Evolutionary conservation across 1,284 basidiomycete species (phyloP).

Genomic region (Trametes sp.): DNA sequence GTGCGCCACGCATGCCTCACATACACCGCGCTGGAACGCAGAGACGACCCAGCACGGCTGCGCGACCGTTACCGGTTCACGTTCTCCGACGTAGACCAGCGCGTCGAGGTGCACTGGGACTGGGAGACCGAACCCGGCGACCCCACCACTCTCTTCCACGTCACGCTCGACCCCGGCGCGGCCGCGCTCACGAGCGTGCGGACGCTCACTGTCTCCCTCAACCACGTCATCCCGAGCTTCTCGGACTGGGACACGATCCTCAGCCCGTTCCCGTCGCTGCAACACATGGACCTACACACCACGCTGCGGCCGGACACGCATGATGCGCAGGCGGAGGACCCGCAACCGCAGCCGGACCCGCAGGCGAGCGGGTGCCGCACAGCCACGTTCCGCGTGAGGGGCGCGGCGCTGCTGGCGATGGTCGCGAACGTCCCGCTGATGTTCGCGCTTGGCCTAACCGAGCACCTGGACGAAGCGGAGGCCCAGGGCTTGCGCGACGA

Average conservation of each 20-base stretch:
- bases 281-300: constrained; percentile 12
- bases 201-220: constrained; percentile 11
- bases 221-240: constrained; percentile 8
- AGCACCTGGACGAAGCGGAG: neutral
- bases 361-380: neutral
- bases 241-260: constrained; percentile 15
- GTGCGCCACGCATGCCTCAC: constrained; percentile 15
- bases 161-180: constrained; percentile 17
- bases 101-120: constrained; percentile 22
- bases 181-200: constrained; percentile 13
- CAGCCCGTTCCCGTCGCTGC: constrained; percentile 16
- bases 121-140: constrained; percentile 8
- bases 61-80: constrained; percentile 11
- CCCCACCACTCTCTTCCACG: constrained; percentile 15
- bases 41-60: neutral
- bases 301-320: neutral
- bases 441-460: constrained; percentile 20
- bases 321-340: too few species aligned
- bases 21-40: constrained; percentile 2
- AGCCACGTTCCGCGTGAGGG: constrained; percentile 16
- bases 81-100: constrained; percentile 20
- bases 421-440: constrained; percentile 17
- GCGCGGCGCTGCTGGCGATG: constrained; percentile 8
- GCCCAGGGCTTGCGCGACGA: neutral
- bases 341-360: too few species aligned